Evolutionary conservation across 768 basidiomycete genomes (phyloP), one percentile per base, ranked within the genome.

Genomic region (Suillus plorans): DNA sequence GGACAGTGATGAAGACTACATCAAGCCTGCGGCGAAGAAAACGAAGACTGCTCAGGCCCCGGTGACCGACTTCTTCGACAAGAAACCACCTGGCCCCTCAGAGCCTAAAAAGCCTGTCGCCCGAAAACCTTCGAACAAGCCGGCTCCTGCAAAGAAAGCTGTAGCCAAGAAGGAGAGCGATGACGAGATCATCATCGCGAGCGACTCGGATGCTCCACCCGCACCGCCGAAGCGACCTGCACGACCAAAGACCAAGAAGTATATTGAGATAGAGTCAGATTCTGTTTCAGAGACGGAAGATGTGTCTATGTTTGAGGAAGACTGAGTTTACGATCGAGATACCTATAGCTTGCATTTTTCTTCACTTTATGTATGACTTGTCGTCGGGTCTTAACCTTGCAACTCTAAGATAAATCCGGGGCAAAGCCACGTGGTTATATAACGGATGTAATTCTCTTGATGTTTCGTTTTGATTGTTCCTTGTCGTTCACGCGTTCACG

Each of bases 21-120:
- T 73, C 55, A 83, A 84, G 66, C 86, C 86, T 8, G 80, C 76
- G 0, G 75, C 78, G 62, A 90, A 89, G 81, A 87, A 85, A 77
- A 82, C 81, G 68, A 78, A 80, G 58, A 70, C 72, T 25, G 42
- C 70, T 10, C 80, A 84, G 63, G 72, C 81, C 0, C 69, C 80
- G 5, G 75, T 89, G 63, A 84, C 84, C 5, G 87, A 89, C 70
- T 90, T 89, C 80, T 88, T 89, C 68, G 76, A 74, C 44, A 87
- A 88, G 72, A 63, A 66, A n/a, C 70, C 72, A 13, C 28, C 68
- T 53, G 75, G 72, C 5, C 73, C 77, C 12, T 71, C 76, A 2
- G 80, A 78, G 18, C 66, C 74, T 41, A 83, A 84, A 75, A 81
- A 75, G 64, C 68, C 80, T 39, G 72, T 77, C 6, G 73, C 73